Evolutionary conservation across 164 flowering plant species (phyloP).

Genomic region (Dillenia suffruticosa): DNA sequence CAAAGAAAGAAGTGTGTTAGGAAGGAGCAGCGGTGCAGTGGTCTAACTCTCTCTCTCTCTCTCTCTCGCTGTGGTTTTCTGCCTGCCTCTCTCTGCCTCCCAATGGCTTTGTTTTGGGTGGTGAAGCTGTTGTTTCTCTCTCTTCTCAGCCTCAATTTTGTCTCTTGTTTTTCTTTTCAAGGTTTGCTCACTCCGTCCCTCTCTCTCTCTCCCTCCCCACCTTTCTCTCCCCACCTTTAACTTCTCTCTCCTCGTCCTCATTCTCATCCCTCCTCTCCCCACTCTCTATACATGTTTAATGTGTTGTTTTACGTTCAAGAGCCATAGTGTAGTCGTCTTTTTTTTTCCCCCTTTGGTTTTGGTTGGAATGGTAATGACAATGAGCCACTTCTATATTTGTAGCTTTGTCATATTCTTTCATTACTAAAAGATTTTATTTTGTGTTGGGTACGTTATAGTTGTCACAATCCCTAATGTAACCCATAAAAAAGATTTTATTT

Average conservation of each 20-base stretch:
- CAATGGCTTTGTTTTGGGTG: constrained; percentile 27
- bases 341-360: too few species aligned
- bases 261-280: background rate
- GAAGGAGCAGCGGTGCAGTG: background rate
- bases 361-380: too few species aligned
- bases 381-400: too few species aligned
- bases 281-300: background rate
- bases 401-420: too few species aligned
- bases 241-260: background rate
- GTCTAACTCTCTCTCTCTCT: background rate
- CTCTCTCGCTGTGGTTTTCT: background rate
- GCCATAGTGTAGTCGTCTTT: too few species aligned
- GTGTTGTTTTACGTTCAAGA: background rate
- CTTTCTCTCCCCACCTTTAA: background rate
- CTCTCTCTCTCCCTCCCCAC: constrained; percentile 5
- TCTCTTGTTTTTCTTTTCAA: background rate
- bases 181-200: background rate
- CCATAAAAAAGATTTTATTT: too few species aligned
- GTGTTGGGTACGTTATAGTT: too few species aligned
- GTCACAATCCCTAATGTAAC: too few species aligned
- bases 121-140: constrained; percentile 20
- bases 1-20: constrained; percentile 5
- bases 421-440: too few species aligned
- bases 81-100: background rate
- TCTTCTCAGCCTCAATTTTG: constrained; percentile 25